Percentiles rank a stretch among this genome's conserved stretches.
These are phyloP conservation scores for Pyrenopolyporus hunteri DNA, from an alignment of 495 filamentous ascomycete species.

Conservation along the genomic window DNA sequence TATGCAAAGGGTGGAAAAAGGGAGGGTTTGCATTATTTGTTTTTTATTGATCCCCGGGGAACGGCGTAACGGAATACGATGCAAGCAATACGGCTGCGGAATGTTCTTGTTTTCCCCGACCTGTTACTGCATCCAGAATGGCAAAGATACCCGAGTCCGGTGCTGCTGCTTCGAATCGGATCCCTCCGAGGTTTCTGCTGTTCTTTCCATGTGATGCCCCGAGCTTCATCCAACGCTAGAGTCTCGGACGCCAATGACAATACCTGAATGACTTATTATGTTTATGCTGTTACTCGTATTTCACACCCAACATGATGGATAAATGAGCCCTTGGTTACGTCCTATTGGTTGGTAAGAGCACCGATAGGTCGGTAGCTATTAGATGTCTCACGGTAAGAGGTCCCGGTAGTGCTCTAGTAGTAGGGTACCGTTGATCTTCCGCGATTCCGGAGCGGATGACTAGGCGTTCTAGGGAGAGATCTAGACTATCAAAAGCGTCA, in stretches of 20 bases:
- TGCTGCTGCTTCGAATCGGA: slow-evolving; percentile 31
- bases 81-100: slow-evolving; percentile 34
- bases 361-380: slow-evolving; percentile 1
- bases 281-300: no score
- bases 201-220: slow-evolving; percentile 6
- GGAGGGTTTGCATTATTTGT: slow-evolving; percentile 19
- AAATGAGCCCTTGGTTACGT: not conserved
- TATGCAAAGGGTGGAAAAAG: slow-evolving; percentile 24
- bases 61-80: slow-evolving; percentile 40
- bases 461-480: not conserved
- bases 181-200: slow-evolving; percentile 4
- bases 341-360: not conserved
- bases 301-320: no score
- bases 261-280: no score
- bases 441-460: slow-evolving; percentile 2
- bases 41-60: slow-evolving; percentile 29
- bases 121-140: slow-evolving; percentile 30
- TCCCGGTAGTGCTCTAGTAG: not conserved
- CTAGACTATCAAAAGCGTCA: slow-evolving; percentile 20
- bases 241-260: no score
- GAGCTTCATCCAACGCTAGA: not conserved
- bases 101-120: slow-evolving; percentile 30
- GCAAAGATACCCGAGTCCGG: slow-evolving; percentile 38
- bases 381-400: not conserved
- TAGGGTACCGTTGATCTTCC: slow-evolving; percentile 4